A percentile compares a stretch with the other conserved stretches of the same genome.
Evolutionary conservation across 2,329 filamentous ascomycete genomes (phyloP).

Genomic region (Fusarium succisae): DNA sequence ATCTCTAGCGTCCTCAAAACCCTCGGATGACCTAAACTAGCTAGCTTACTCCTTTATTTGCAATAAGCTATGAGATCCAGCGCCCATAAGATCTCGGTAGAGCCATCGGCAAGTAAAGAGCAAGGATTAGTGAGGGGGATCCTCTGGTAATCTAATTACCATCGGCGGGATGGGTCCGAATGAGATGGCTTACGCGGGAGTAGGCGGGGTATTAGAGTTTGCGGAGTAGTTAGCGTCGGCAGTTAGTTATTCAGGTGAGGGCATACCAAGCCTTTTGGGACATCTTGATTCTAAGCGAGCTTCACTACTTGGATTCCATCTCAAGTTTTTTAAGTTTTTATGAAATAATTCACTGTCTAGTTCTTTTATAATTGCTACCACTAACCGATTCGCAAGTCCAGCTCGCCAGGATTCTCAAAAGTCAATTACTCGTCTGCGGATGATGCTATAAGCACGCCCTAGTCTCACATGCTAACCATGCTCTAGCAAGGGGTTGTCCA

Average conservation of each 20-base stretch:
- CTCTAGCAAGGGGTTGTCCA: neutral
- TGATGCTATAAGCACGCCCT: neutral
- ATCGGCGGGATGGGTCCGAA: neutral
- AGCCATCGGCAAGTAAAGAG: neutral
- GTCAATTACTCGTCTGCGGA: neutral
- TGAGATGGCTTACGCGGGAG: neutral
- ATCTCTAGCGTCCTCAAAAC: neutral
- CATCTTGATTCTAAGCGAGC: neutral
- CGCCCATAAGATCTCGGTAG: neutral
- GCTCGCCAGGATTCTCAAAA: no score
- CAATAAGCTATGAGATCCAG: no score
- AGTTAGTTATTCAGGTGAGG: neutral
- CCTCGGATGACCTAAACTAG: neutral
- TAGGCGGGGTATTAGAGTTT: conserved; percentile 7
- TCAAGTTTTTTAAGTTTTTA: rapidly evolving
- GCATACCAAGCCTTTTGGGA: neutral
- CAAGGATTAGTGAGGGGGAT: neutral
- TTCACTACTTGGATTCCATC: neutral
- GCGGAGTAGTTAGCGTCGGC: neutral
- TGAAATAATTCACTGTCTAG: rapidly evolving
- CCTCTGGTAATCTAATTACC: neutral
- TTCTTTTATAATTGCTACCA: no score
- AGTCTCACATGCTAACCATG: neutral
- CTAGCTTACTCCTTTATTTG: neutral
- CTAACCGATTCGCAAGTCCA: neutral